Evolutionary conservation across 768 basidiomycete genomes (phyloP), one percentile per base, ranked within the genome.

Genomic region (Leccinum longicurvipes): DNA sequence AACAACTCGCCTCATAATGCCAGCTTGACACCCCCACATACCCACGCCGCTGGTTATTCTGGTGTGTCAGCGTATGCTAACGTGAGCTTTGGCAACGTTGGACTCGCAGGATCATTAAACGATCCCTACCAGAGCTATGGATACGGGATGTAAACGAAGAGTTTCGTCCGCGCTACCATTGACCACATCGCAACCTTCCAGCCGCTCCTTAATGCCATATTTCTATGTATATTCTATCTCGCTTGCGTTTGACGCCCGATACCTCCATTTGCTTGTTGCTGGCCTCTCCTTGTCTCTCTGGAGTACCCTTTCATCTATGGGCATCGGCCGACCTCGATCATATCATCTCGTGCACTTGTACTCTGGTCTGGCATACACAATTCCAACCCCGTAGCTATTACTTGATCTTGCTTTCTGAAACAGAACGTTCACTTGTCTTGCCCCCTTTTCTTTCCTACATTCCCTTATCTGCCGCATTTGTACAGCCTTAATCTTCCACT

Each of bases 71-170:
- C 72, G 21, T 82, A 78, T 61, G 70, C 69, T 59, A 85, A 83
- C 66, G 79, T 79, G 65, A 82, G 79, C 65, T 82, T 79, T 70
- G 74, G 76, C 47, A 71, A 69, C 58, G 72, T 77, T 57, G 76
- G 77, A 53, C 67, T 80, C 57, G 72, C 84, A 39, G 77, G 79
- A 47, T 75, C 82, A 39, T 75, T 86, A 65, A 82, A 77, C 64
- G 89, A 91, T 72, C 87, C 86, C 31, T 92, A 92, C 77, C 87
- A 88, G 75, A 75, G 77, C 60, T 92, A 86, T 65, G 86, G 84
- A 56, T 92, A 92, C 65, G 84, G 87, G 67, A 89, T 91, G 87
- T 91, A 80, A 84, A 73, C 51, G 29, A 48, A 29, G 55, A 44
- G 34, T 36, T 32, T 46, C 17, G 36, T 31, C 50, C 63, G 73